Conservation (phyloP, 2,329 filamentous ascomycete species). For the Trichophyton simii region DNA sequence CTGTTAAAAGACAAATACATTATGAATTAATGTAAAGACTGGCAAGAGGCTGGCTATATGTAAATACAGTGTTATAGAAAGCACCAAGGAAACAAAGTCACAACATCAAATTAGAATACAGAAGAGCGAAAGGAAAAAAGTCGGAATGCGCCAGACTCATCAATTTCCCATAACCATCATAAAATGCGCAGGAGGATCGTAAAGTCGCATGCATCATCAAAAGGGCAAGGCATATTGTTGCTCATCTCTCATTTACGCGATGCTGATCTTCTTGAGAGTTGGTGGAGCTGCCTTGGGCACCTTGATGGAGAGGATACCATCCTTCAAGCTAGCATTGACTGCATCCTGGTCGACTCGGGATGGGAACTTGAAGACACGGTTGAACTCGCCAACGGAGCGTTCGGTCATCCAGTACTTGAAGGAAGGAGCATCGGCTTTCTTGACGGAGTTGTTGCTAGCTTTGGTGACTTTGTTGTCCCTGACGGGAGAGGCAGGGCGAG, state of each 20-base stretch:
- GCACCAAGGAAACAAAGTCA: not conserved
- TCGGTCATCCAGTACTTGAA: constrained; percentile 45
- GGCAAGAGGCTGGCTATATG: not conserved
- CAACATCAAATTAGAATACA: not conserved
- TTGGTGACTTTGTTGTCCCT: constrained; percentile 18
- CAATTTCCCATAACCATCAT: not conserved
- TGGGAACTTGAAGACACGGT: constrained; percentile 45
- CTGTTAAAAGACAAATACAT: not conserved
- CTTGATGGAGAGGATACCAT: constrained; percentile 44
- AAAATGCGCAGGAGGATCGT: not conserved
- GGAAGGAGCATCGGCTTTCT: constrained; percentile 15
- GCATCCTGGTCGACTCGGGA: constrained; percentile 44
- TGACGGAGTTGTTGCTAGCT: constrained; percentile 11
- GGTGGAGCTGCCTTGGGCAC: constrained; percentile 44
- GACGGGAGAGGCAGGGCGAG: constrained; percentile 10
- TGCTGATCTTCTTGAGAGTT: constrained; percentile 40
- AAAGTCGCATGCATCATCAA: not conserved
- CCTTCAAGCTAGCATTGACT: constrained; percentile 47
- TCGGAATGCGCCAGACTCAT: not conserved
- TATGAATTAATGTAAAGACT: not conserved
- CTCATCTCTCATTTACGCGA: constrained; percentile 17
- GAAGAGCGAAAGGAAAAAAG: not conserved
- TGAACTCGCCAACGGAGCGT: constrained; percentile 45
- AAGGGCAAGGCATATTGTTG: not conserved
- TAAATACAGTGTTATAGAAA: not conserved